Percentiles rank a stretch among this genome's conserved stretches.
phyloP scores from a whole-genome alignment of 768 basidiomycete genomes.

The Pholiota conissans region DNA sequence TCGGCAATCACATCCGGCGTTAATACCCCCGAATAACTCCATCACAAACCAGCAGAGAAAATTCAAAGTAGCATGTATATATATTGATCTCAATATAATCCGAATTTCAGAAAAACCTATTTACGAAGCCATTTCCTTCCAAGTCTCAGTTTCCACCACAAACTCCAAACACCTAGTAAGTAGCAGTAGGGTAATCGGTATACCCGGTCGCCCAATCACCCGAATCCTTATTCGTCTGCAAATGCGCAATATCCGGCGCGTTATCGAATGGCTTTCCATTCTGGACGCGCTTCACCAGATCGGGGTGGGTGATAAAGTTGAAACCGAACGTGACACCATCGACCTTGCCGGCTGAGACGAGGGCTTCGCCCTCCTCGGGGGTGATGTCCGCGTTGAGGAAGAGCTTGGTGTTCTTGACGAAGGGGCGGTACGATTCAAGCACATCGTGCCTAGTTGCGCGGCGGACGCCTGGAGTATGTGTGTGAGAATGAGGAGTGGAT shows the following conservation, averaged over 20 bases:
- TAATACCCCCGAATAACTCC: too few species aligned
- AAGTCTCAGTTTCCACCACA: too few species aligned
- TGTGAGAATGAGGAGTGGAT: not conserved
- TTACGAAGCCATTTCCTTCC: too few species aligned
- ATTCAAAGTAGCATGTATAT: too few species aligned
- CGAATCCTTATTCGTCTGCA: constrained; percentile 25
- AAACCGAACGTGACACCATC: constrained; percentile 39
- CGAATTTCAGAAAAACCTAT: too few species aligned
- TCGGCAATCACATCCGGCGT: too few species aligned
- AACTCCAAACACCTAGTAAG: too few species aligned
- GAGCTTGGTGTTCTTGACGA: constrained; percentile 36
- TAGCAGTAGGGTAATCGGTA: constrained; percentile 33
- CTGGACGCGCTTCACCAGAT: constrained; percentile 36
- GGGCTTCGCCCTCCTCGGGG: constrained; percentile 35
- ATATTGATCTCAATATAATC: too few species aligned
- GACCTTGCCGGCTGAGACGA: constrained; percentile 33
- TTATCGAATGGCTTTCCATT: constrained; percentile 36
- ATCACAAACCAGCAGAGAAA: too few species aligned
- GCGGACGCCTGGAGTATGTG: constrained; percentile 23
- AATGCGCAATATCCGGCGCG: constrained; percentile 23
- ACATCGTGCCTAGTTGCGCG: constrained; percentile 41
- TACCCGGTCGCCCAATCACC: constrained; percentile 32
- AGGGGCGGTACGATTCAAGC: constrained; percentile 33
- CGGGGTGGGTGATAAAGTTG: constrained; percentile 39
- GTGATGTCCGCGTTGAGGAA: constrained; percentile 38